Conservation (phyloP, 2,329 filamentous ascomycete species). For the Fusarium chlamydosporum region DNA sequence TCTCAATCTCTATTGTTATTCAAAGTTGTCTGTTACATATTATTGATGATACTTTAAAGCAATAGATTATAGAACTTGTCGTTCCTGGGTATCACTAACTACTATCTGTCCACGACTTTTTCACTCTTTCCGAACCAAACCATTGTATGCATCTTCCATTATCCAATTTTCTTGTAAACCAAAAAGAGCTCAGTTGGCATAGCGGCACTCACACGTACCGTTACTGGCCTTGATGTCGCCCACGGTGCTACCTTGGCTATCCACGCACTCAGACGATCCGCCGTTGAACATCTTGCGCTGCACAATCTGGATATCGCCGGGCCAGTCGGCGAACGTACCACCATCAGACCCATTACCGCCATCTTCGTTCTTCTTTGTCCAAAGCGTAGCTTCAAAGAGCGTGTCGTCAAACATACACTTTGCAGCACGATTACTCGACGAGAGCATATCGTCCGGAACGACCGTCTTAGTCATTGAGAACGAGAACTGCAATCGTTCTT, state of each 20-base stretch:
- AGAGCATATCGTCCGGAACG: constrained; percentile 61
- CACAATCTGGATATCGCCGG: constrained; percentile 69
- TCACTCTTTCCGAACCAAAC: not conserved
- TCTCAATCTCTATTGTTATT: not conserved
- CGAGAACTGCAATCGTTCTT: constrained; percentile 72
- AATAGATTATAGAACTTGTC: constrained; percentile 30
- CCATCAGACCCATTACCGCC: constrained; percentile 28
- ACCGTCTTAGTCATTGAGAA: constrained; percentile 67
- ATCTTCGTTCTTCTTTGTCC: constrained; percentile 62
- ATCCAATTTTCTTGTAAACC: not conserved
- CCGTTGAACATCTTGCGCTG: constrained; percentile 60
- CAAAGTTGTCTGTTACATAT: constrained; percentile 5
- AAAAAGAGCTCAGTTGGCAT: constrained; percentile 48
- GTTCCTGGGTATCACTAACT: constrained; percentile 46
- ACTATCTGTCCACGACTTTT: constrained; percentile 8
- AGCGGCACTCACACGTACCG: constrained; percentile 58
- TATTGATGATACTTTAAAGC: constrained; percentile 13
- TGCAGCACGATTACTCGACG: constrained; percentile 60
- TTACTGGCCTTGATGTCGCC: constrained; percentile 56
- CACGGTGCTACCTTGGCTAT: constrained; percentile 55
- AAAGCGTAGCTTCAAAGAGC: constrained; percentile 69
- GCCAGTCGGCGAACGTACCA: constrained; percentile 63
- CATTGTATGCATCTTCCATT: not conserved
- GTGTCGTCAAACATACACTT: constrained; percentile 72
- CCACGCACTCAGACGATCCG: constrained; percentile 68